phyloP scores from a whole-genome alignment of 345 rosid genomes.

The Citrus medica region DNA sequence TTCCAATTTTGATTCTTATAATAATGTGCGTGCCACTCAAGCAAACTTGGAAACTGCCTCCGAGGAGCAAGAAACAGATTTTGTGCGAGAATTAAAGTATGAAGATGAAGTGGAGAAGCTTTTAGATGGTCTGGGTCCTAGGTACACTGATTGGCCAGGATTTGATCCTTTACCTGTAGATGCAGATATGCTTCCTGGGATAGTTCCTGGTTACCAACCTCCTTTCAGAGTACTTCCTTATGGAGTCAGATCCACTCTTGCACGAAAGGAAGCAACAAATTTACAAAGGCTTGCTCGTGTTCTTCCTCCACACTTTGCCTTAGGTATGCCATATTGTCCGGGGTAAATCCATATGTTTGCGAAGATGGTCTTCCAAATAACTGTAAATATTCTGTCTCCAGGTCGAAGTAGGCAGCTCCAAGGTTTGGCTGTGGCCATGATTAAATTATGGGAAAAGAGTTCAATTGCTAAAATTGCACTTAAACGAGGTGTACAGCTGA shows the following conservation, averaged over 20 bases:
- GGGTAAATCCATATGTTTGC: background rate
- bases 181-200: constrained; percentile 89
- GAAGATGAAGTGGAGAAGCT: constrained; percentile 79
- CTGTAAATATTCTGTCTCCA: constrained; percentile 28
- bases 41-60: constrained; percentile 19
- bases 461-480: constrained; percentile 82
- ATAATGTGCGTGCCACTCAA: constrained; percentile 27
- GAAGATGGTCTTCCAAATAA: constrained; percentile 11
- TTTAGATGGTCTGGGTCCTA: constrained; percentile 81
- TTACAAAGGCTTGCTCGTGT: constrained; percentile 75
- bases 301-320: constrained; percentile 94
- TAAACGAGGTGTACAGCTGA: constrained; percentile 85
- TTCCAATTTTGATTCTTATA: constrained; percentile 13
- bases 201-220: constrained; percentile 74
- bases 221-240: constrained; percentile 90
- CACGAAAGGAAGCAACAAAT: constrained; percentile 64
- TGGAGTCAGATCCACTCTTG: constrained; percentile 74
- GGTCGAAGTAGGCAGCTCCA: constrained; percentile 92
- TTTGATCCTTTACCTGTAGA: constrained; percentile 82
- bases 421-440: constrained; percentile 87
- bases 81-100: constrained; percentile 45
- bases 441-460: constrained; percentile 80
- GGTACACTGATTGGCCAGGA: constrained; percentile 89
- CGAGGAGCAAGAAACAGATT: constrained; percentile 24
- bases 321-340: constrained; percentile 48